Base-by-base conservation (phyloP, 2,329 filamentous ascomycete genomes). In the Gremmenia infestans region DNA sequence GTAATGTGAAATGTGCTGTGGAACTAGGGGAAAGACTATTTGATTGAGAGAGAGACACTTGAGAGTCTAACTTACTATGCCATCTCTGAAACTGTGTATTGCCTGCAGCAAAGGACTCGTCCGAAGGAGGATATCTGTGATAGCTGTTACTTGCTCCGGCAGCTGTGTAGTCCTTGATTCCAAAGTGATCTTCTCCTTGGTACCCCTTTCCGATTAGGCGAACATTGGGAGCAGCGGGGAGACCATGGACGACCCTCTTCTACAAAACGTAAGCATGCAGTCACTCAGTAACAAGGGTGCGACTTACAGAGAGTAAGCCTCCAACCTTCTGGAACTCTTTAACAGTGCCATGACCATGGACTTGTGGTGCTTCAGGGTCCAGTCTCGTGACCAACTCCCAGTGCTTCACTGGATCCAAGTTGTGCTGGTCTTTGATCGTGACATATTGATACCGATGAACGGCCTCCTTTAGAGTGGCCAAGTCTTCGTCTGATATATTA, bases 31-130 rank as follows among this genome's bases (percentile, higher is more conserved):
- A 15, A 15, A 42, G 4, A 42, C 4, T 2, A 17, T 17, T 15
- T 15, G 17, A 12, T 32, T 11, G 28, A 22, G 22, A 22, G 28
- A 9, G 28, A 32, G 28, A 12, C 9, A 23, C 2, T 12, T 12
- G 11, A 12, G 11, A 45, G 9, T 45, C 9, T 14, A 12, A 22
- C 42, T 45, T 45, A 45, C 42, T 74, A 56, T 78, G 76, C 76
- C 76, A 78, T 25, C 73, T 67, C 48, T 78, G 75, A 56, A 78
- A 78, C 17, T 75, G 73, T 0, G 73, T 76, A 45, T 74, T 69
- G 9, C 76, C 75, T 5, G 65, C 60, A 1, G 68, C 60, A 54
- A 76, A 76, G 4, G 74, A 71, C 1, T 67, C 66, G 5, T 63
- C 53, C 0, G 65, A 53, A 11, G 73, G 68, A 12, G 66, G 60